These are phyloP conservation scores for Microdochium paspali DNA, from an alignment of 2,329 filamentous ascomycete species.

Conservation along the genomic window DNA sequence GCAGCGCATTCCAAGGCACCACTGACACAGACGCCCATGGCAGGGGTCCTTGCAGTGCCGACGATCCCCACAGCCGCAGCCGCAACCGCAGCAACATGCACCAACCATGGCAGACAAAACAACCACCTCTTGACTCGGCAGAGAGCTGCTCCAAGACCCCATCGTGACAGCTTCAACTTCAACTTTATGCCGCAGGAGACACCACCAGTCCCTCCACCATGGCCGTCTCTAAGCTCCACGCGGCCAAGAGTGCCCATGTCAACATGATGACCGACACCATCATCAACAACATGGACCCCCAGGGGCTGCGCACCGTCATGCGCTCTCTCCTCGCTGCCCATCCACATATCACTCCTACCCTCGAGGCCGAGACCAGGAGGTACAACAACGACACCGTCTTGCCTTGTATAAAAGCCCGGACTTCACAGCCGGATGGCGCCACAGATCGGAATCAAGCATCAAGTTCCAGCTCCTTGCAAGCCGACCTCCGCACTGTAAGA, in stretches of 20 bases:
- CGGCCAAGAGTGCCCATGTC: slow-evolving; percentile 25
- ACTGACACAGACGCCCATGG: no score
- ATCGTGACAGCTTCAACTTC: no score
- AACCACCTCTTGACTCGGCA: no score
- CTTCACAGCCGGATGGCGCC: slow-evolving; percentile 2
- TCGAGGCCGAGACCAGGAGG: slow-evolving; percentile 19
- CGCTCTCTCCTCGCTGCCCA: slow-evolving; percentile 19
- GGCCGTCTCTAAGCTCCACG: neutral
- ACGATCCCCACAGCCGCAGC: no score
- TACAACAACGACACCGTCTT: slow-evolving; percentile 14
- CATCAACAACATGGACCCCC: slow-evolving; percentile 28
- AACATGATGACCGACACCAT: slow-evolving; percentile 37
- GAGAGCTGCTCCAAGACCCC: no score
- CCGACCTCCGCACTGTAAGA: slow-evolving; percentile 6
- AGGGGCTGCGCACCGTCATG: slow-evolving; percentile 27
- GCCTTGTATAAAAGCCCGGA: neutral
- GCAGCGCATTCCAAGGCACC: no score
- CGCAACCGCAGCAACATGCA: no score
- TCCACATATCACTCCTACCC: slow-evolving; percentile 18
- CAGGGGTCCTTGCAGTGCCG: no score
- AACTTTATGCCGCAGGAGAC: neutral
- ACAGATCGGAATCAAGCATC: neutral
- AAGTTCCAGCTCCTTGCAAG: neutral
- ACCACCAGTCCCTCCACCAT: neutral
- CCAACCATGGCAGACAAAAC: no score